Evolutionary conservation across 2,329 filamentous ascomycete genomes (phyloP).

Genomic region (Trichoderma sp.): DNA sequence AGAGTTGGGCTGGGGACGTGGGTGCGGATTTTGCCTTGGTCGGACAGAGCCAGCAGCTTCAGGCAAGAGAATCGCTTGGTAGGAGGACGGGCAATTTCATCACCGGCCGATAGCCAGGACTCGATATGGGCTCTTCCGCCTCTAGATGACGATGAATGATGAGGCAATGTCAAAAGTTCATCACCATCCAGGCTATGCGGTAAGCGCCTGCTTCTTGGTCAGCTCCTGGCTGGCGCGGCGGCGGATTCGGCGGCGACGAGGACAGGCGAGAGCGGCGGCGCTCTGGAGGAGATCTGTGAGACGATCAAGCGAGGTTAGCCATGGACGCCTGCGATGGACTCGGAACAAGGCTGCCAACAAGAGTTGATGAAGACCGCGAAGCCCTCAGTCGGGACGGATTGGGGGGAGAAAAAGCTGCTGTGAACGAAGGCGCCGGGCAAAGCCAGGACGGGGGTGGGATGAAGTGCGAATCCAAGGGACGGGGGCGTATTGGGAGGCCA

Average conservation of each 20-base stretch:
- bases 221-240: constrained; percentile 34
- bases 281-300: constrained; percentile 11
- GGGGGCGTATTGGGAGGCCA: constrained; percentile 25
- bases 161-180: constrained; percentile 26
- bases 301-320: constrained; percentile 16
- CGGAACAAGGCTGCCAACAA: constrained; percentile 3
- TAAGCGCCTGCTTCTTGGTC: constrained; percentile 34
- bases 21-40: constrained; percentile 36
- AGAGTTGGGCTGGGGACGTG: constrained; percentile 26
- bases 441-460: constrained; percentile 11
- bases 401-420: constrained; percentile 1
- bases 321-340: not conserved
- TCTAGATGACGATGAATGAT: constrained; percentile 24
- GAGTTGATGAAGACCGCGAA: constrained; percentile 15
- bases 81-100: constrained; percentile 26
- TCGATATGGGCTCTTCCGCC: constrained; percentile 21
- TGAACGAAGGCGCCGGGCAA: constrained; percentile 16
- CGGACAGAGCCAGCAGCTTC: constrained; percentile 25
- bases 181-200: constrained; percentile 33
- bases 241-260: constrained; percentile 28
- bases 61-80: constrained; percentile 28
- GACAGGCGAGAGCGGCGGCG: constrained; percentile 10
- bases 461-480: constrained; percentile 20
- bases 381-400: constrained; percentile 2
- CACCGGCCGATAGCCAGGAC: constrained; percentile 27